Evolutionary conservation across 441 rosid species (phyloP).

Genomic region (Flueggea neowawraea): DNA sequence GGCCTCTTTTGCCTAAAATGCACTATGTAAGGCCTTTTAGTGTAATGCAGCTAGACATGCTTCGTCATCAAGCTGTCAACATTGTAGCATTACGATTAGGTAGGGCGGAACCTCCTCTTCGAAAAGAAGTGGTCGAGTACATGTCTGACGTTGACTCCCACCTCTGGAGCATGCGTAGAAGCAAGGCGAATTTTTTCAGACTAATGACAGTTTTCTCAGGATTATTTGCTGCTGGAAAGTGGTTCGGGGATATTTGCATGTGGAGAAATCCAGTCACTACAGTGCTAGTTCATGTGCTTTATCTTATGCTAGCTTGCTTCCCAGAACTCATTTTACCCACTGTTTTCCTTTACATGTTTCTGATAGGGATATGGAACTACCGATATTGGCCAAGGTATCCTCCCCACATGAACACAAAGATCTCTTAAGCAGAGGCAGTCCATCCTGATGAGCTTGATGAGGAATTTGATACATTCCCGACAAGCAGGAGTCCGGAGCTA

Average conservation of each 20-base stretch:
- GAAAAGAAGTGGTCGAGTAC: constrained; percentile 89
- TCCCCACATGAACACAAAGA: constrained; percentile 91
- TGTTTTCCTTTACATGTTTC: no score
- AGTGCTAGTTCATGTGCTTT: constrained; percentile 83
- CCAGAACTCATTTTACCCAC: no score
- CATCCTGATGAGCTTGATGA: constrained; percentile 89
- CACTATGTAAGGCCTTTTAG: constrained; percentile 80
- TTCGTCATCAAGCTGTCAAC: constrained; percentile 81
- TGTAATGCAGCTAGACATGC: constrained; percentile 88
- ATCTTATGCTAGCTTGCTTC: constrained; percentile 76
- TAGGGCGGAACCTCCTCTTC: constrained; percentile 87
- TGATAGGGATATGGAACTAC: no score
- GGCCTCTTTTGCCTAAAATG: constrained; percentile 87
- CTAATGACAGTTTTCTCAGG: constrained; percentile 88
- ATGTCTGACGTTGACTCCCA: constrained; percentile 91
- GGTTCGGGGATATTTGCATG: constrained; percentile 77
- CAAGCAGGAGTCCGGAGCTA: constrained; percentile 61
- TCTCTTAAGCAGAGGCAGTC: constrained; percentile 85
- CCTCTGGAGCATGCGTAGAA: constrained; percentile 92
- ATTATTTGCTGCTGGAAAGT: constrained; percentile 62
- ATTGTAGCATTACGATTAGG: constrained; percentile 84
- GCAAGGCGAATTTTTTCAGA: constrained; percentile 88
- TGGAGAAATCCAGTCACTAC: constrained; percentile 91
- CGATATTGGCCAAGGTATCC: constrained; percentile 88
- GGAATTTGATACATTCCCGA: constrained; percentile 93